A percentile compares a stretch with the other conserved stretches of the same genome.
Conservation (phyloP, 2,329 filamentous ascomycete species). For the Cladosporium velox region DNA sequence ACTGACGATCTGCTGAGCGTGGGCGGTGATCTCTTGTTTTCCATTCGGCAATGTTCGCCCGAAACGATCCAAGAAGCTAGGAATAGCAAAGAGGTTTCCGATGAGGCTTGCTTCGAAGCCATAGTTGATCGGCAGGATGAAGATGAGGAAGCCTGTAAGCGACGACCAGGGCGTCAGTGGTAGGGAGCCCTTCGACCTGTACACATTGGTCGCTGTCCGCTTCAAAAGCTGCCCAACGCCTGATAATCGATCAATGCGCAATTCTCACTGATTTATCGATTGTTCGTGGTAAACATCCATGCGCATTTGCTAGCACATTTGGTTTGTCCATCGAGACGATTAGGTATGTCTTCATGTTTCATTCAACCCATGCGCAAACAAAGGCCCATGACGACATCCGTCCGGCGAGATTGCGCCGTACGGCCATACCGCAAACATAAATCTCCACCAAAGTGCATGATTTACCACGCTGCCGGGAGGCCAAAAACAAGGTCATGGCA, state of each 20-base stretch:
- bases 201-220: not conserved
- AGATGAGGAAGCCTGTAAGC: too few species aligned
- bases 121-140: too few species aligned
- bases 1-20: too few species aligned
- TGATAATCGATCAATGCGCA: not conserved
- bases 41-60: too few species aligned
- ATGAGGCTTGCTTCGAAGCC: too few species aligned
- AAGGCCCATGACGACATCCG: not conserved
- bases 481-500: not conserved
- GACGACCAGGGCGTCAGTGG: too few species aligned
- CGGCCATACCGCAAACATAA: not conserved
- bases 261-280: not conserved
- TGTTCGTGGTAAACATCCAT: not conserved
- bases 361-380: not conserved
- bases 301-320: not conserved
- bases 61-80: too few species aligned
- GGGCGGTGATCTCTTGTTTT: too few species aligned
- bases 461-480: not conserved
- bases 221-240: not conserved
- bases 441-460: not conserved
- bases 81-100: too few species aligned
- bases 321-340: not conserved
- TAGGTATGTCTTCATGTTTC: not conserved
- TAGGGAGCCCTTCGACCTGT: not conserved
- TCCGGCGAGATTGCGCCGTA: not conserved